Conservation (phyloP, 2,329 filamentous ascomycete genomes). For the Penicillium sp. region DNA sequence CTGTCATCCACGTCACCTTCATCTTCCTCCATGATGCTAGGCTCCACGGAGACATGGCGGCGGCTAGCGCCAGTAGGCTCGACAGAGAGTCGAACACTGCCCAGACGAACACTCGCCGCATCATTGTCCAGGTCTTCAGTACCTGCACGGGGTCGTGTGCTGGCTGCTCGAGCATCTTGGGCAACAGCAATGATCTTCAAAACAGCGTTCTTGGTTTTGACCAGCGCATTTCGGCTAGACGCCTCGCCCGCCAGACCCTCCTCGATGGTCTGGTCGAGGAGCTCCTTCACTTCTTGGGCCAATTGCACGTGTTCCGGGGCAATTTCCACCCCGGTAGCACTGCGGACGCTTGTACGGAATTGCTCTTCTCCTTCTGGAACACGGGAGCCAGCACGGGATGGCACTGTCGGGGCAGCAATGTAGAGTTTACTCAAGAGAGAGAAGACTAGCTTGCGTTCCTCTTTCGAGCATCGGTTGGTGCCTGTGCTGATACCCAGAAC, state of each 20-base stretch:
- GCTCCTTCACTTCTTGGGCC: slow-evolving; percentile 54
- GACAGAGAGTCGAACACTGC: slow-evolving; percentile 30
- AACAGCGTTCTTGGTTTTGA: slow-evolving; percentile 46
- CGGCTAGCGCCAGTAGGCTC: slow-evolving; percentile 28
- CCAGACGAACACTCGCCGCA: slow-evolving; percentile 31
- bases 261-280: slow-evolving; percentile 57
- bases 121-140: slow-evolving; percentile 34
- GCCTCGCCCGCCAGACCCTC: slow-evolving; percentile 44
- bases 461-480: slow-evolving; percentile 49
- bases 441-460: slow-evolving; percentile 80
- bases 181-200: slow-evolving; percentile 48
- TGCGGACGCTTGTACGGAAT: slow-evolving; percentile 51
- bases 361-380: slow-evolving; percentile 59
- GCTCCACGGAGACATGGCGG: slow-evolving; percentile 33
- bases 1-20: slow-evolving; percentile 30
- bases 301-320: slow-evolving; percentile 53
- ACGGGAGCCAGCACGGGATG: slow-evolving; percentile 35
- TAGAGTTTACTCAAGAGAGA: slow-evolving; percentile 79
- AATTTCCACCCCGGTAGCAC: slow-evolving; percentile 50
- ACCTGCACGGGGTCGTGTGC: slow-evolving; percentile 32
- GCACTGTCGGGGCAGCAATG: slow-evolving; percentile 63
- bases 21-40: slow-evolving; percentile 40
- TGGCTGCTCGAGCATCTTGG: slow-evolving; percentile 43
- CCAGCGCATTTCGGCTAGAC: slow-evolving; percentile 45
- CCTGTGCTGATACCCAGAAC: slow-evolving; percentile 53